Base-by-base conservation (phyloP, 2,329 filamentous ascomycete species). In the Ophiostoma tasmaniense region DNA sequence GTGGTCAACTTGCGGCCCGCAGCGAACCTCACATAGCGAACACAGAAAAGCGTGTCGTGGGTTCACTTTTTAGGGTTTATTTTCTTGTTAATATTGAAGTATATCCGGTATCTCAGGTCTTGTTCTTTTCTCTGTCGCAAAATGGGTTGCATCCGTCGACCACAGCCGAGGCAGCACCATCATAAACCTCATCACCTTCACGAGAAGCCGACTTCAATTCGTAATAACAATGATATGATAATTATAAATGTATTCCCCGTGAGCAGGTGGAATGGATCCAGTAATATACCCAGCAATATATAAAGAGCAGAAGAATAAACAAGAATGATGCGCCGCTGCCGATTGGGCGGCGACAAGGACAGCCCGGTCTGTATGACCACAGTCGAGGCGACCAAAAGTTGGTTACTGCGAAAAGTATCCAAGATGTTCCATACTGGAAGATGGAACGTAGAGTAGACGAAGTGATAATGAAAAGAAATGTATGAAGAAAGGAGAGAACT, bases 401-500 rank as follows among this genome's bases (percentile, higher is more conserved):
- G 64, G 14, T 20, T 8, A 61, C 11, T 30, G 5, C 22, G 37
- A 14, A n/a, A 62, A 66, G 30, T 37, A 64, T 39, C 13, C 50
- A 55, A 20, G 50, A 22, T 25, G 50, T 25, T 25, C n/a, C 50
- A 22, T 25, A 55, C 25, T 11, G 52, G 35, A 55, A 65, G 17
- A 3, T 13, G 14, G 3, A 59, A 62, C 66, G 42, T 25, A 39
- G 55, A 28, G 39, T 52, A 39, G 28, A 45, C 2, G 17, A 35
- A 52, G 11, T 11, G n/a, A n/a, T n/a, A n/a, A n/a, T n/a, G n/a
- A 33, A 42, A 30, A 14, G 11, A 55, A 66, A 50, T 20, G 33
- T 1, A 61, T 52, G 30, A 61, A 28, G 42, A 7, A 67, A 66
- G 25, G 33, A 68, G 17, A n/a, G 61, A 72, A 72, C 71, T 68